phyloP scores from a whole-genome alignment of 2,329 filamentous ascomycete species.

The Monosporascus sp. region DNA sequence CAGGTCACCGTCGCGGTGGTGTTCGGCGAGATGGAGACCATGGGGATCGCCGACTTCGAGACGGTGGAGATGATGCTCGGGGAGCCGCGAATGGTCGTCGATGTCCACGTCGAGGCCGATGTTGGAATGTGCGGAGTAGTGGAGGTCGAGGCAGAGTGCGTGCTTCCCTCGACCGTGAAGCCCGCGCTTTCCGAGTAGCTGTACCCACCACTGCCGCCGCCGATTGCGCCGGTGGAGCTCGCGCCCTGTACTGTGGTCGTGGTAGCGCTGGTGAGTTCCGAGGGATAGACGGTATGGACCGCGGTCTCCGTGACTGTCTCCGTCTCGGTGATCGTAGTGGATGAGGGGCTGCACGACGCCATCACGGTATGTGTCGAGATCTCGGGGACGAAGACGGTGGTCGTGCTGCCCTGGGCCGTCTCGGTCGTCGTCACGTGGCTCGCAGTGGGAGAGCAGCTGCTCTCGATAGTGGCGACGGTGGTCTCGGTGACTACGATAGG shows the following conservation, averaged over 20 bases:
- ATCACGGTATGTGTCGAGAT: background rate
- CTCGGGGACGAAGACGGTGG: background rate
- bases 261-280: background rate
- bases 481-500: background rate
- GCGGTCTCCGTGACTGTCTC: conserved; percentile 1
- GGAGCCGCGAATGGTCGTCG: background rate
- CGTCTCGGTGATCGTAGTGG: background rate
- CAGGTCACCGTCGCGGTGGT: background rate
- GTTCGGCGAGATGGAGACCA: conserved; percentile 1
- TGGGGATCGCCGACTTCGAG: background rate
- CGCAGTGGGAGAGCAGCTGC: background rate
- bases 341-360: background rate
- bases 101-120: background rate
- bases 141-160: background rate
- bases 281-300: background rate
- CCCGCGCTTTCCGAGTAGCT: background rate
- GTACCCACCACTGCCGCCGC: no score
- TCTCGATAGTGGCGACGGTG: conserved; percentile 1
- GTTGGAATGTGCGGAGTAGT: background rate
- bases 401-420: background rate
- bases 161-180: background rate
- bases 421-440: background rate
- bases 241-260: background rate
- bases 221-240: background rate
- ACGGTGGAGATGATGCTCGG: background rate